Evolutionary conservation across 2,329 filamentous ascomycete species (phyloP), one percentile per base, ranked within the genome.

Genomic region (Colletotrichum sojae): DNA sequence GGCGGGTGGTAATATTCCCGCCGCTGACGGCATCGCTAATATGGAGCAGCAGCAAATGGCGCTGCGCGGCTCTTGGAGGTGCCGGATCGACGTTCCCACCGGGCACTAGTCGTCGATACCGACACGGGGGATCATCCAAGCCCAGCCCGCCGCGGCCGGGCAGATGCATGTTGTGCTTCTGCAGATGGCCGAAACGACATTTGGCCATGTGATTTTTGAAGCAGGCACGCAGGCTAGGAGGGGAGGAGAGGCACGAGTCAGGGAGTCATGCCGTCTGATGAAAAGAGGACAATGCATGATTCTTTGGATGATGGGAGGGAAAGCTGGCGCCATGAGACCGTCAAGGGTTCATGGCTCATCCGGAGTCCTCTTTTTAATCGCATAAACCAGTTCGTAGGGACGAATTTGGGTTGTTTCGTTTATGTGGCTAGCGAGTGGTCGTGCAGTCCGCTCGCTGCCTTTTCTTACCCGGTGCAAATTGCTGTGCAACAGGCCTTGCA

Each of bases 21-120:
- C 18, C 20, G 46, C 5, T 31, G 40, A n/a, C 40, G 40, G 40
- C 40, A 43, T 13, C 25, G 22, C 22, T 22, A 25, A 22, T 36
- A 48, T 43, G 15, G 39, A 55, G 49, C 40, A 43, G 22, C 27
- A 39, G 22, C 27, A 39, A 43, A 58, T 31, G 39, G 61, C 27
- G 53, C 61, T 49, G 49, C 60, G 53, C 61, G 54, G 49, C 60
- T 60, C 31, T 36, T 43, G 22, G 31, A 54, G 22, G 43, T 66
- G 61, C 54, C 55, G 61, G 62, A 69, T 66, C 60, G 61, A 66
- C 54, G 62, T 60, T 40, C 36, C 62, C 49, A 51, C 40, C 22
- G 45, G 59, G 31, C 49, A 46, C 48, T 53, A 63, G 39, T 27
- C 20, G 53, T 52, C 20, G 18, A 56, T 22, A 55, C 51, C 52